Conservation (phyloP, 768 basidiomycete species). For the Amanita phalloides region DNA sequence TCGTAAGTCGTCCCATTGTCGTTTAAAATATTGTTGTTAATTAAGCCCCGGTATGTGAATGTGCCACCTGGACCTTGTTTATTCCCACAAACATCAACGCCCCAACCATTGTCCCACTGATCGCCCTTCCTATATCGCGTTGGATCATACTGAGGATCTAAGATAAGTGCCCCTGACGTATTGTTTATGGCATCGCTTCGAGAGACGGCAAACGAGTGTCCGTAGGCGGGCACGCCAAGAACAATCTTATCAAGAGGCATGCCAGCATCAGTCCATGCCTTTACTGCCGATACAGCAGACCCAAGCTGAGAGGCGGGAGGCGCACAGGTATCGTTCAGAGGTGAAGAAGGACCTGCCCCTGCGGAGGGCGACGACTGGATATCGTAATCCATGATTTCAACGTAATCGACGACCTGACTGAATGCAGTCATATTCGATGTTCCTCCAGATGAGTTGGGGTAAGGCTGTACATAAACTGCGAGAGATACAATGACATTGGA, state of each 20-base stretch:
- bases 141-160: constrained; percentile 43
- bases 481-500: constrained; percentile 60
- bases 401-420: constrained; percentile 62
- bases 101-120: constrained; percentile 37
- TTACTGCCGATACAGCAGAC: constrained; percentile 66
- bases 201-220: constrained; percentile 55
- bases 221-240: constrained; percentile 79
- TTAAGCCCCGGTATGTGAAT: constrained; percentile 55
- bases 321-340: constrained; percentile 71
- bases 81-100: constrained; percentile 51
- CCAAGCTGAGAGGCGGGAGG: constrained; percentile 46
- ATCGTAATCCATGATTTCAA: constrained; percentile 68
- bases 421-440: constrained; percentile 56
- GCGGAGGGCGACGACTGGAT: constrained; percentile 42
- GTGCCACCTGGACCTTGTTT: constrained; percentile 39
- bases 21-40: constrained; percentile 44
- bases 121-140: constrained; percentile 39
- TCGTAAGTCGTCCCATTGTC: constrained; percentile 25
- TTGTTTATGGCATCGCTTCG: constrained; percentile 21
- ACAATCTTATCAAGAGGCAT: constrained; percentile 65
- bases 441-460: constrained; percentile 41
- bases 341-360: constrained; percentile 72
- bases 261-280: constrained; percentile 67
- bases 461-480: constrained; percentile 59
- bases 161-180: constrained; percentile 21